These are phyloP conservation scores for Floccularia luteovirens DNA, from an alignment of 768 basidiomycete genomes.

Conservation along the genomic window DNA sequence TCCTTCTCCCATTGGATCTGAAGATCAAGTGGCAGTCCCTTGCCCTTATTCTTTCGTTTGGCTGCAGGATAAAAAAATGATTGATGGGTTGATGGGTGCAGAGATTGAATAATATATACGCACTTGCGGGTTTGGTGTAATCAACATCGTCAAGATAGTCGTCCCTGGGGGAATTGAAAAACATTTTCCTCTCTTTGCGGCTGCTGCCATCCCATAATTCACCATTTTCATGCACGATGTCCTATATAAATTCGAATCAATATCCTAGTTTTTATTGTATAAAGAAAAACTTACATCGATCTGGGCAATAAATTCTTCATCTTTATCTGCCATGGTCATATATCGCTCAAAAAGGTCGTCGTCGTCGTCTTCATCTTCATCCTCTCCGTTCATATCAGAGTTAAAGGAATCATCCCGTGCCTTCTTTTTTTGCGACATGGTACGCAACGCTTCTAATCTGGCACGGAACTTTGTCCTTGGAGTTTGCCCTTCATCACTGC, in stretches of 20 bases:
- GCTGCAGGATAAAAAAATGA: slow-evolving; percentile 11
- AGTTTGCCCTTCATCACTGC: slow-evolving; percentile 26
- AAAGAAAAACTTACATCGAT: slow-evolving; percentile 39
- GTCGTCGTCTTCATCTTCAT: slow-evolving; percentile 28
- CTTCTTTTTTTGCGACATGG: slow-evolving; percentile 16
- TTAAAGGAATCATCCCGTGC: slow-evolving; percentile 15
- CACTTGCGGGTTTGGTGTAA: slow-evolving; percentile 41
- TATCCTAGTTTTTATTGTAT: background rate
- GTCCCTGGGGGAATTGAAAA: slow-evolving; percentile 54
- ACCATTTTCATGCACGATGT: slow-evolving; percentile 51
- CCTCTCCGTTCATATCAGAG: slow-evolving; percentile 20
- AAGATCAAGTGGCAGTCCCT: slow-evolving; percentile 48
- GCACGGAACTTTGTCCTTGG: slow-evolving; percentile 38
- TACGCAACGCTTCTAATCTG: slow-evolving; percentile 31
- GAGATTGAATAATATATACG: slow-evolving; percentile 14
- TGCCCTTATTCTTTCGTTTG: slow-evolving; percentile 46
- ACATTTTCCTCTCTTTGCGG: slow-evolving; percentile 41
- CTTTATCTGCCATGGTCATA: slow-evolving; percentile 37
- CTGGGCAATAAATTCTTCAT: slow-evolving; percentile 47
- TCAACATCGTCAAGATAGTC: slow-evolving; percentile 42
- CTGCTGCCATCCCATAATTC: slow-evolving; percentile 35
- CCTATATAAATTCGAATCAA: slow-evolving; percentile 27
- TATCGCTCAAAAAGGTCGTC: slow-evolving; percentile 21
- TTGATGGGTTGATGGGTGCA: background rate
- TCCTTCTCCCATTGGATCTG: slow-evolving; percentile 73